Conservation (phyloP, 2,329 filamentous ascomycete genomes). For the Aspergillus japonicus region DNA sequence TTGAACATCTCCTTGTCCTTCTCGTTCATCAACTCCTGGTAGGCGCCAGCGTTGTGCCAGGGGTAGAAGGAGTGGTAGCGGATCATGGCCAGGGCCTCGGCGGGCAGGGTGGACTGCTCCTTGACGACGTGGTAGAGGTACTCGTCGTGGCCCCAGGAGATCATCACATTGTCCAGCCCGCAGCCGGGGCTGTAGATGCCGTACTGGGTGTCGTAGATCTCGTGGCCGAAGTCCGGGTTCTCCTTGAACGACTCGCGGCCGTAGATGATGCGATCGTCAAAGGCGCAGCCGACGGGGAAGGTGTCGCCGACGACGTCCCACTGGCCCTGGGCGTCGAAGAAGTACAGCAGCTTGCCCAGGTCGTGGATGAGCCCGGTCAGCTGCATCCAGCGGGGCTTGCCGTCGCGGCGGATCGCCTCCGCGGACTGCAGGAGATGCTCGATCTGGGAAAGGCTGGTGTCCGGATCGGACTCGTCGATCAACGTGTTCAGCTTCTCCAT, state of each 20-base stretch:
- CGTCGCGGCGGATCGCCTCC: conserved; percentile 81
- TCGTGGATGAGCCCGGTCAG: conserved; percentile 50
- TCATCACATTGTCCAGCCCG: conserved; percentile 82
- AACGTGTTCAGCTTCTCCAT: conserved; percentile 91
- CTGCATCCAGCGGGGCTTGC: conserved; percentile 51
- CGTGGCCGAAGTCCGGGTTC: conserved; percentile 72
- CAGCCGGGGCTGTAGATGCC: conserved; percentile 80
- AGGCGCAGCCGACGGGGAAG: conserved; percentile 48
- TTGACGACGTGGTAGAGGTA: conserved; percentile 75
- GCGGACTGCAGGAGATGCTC: conserved; percentile 86
- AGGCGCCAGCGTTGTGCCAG: conserved; percentile 81
- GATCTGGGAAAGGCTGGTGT: conserved; percentile 83
- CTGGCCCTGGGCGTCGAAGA: conserved; percentile 74
- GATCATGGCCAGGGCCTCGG: conserved; percentile 87
- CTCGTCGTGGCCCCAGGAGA: conserved; percentile 70
- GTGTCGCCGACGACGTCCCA: conserved; percentile 83
- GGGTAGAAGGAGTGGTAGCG: conserved; percentile 91
- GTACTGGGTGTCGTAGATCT: conserved; percentile 70
- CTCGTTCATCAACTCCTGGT: conserved; percentile 77
- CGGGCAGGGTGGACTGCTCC: conserved; percentile 74
- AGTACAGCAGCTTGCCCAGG: conserved; percentile 48
- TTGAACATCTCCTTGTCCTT: conserved; percentile 77
- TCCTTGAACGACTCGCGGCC: conserved; percentile 67
- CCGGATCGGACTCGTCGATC: conserved; percentile 87
- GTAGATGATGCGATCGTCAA: conserved; percentile 74